Base-by-base conservation (phyloP, 345 rosid species). In the Schrenkiella parvula region DNA sequence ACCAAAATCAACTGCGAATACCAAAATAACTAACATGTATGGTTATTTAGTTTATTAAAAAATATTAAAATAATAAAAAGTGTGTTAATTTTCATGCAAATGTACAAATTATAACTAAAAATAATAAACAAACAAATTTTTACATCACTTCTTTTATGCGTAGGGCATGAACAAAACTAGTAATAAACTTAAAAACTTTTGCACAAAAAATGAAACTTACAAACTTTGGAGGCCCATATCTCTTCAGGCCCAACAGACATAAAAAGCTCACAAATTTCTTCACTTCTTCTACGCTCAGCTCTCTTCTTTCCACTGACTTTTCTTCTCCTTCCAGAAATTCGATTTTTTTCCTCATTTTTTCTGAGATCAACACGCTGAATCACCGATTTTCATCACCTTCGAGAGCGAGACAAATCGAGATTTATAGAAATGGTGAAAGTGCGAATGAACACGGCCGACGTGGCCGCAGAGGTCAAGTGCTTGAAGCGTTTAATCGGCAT, bases 401-500 rank as follows among this genome's bases (percentile, higher is more conserved):
- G 28, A 18, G 42, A 60, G n/a, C n/a, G 37, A 68, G 64, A 31
- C 1, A 4, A 48, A 38, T n/a, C 11, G 29, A 25, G 48, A 18
- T 50, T 10, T 11, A 9, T 1, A 58, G 26, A 42, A 10, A 93
- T 91, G 99, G 99, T 89, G 92, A 95, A 95, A 84, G 96, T 92
- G 32, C 93, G 98, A 10, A 86, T 95, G 96, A 95, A 90, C 89
- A 95, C 96, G 84, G 99, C 98, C 73, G 98, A 92, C 70, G 98
- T 95, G 77, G 99, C 99, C 47, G 97, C 98, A 4, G 99, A 92
- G 80, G 99, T 92, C 47, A 95, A 91, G 79, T 92, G 97, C 81
- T 67, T 90, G 63, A 88, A 96, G 65, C 77, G 86, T 2, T 78
- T 95, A 41, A 92, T 95, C 80, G 98, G 98, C 77, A 89, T 92